A percentile compares a stretch with the other conserved stretches of the same genome.
phyloP scores from a whole-genome alignment of 768 basidiomycete species.

The Phylloporus sp. region DNA sequence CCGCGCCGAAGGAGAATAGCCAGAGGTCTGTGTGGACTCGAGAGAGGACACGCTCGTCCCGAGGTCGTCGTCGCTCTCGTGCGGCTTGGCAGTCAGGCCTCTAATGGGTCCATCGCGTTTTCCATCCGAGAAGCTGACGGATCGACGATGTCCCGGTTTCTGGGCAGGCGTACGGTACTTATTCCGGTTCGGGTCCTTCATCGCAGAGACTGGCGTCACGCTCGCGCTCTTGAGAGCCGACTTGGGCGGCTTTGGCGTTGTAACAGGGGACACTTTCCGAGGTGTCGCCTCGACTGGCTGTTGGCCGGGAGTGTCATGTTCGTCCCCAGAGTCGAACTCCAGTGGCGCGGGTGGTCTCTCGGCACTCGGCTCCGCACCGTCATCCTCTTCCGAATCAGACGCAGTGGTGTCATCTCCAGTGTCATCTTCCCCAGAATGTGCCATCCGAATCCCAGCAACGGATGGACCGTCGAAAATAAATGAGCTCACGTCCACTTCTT shows the following conservation, averaged over 20 bases:
- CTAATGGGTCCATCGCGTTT: slow-evolving; percentile 83
- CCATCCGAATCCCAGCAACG: slow-evolving; percentile 45
- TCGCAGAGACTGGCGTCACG: slow-evolving; percentile 52
- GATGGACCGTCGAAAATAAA: slow-evolving; percentile 67
- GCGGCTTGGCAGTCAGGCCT: slow-evolving; percentile 43
- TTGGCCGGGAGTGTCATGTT: slow-evolving; percentile 12
- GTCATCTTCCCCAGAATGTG: slow-evolving; percentile 35
- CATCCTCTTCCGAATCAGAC: slow-evolving; percentile 28
- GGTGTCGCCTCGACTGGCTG: slow-evolving; percentile 15
- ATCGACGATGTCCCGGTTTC: slow-evolving; percentile 55
- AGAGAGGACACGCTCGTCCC: slow-evolving; percentile 18
- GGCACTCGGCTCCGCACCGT: slow-evolving; percentile 8
- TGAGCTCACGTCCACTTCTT: slow-evolving; percentile 63
- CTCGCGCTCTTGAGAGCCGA: slow-evolving; percentile 41
- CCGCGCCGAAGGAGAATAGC: slow-evolving; percentile 54
- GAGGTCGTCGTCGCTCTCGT: slow-evolving; percentile 36
- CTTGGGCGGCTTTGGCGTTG: slow-evolving; percentile 32
- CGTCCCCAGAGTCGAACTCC: slow-evolving; percentile 37
- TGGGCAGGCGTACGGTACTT: slow-evolving; percentile 53
- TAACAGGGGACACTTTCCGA: slow-evolving; percentile 8
- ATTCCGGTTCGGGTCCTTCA: slow-evolving; percentile 49
- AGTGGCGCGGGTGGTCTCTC: slow-evolving; percentile 7
- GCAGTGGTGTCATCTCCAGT: slow-evolving; percentile 42
- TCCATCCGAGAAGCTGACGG: slow-evolving; percentile 97
- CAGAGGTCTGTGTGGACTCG: slow-evolving; percentile 16